Evolutionary conservation across 345 rosid species (phyloP), one percentile per base, ranked within the genome.

Genomic region (Carallia pectinifolia): DNA sequence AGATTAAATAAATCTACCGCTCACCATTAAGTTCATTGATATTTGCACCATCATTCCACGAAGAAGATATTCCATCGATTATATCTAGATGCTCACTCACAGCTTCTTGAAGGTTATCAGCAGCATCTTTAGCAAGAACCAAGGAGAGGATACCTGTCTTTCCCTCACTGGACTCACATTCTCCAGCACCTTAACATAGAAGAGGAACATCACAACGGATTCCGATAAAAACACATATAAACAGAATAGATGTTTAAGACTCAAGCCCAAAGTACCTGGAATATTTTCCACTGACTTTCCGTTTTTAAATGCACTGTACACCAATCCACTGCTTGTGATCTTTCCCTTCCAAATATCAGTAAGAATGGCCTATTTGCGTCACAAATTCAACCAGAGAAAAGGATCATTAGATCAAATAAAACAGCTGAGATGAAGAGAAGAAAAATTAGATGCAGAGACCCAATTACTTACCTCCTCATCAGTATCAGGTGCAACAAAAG

Each of bases 91-190:
- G 73, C 58, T 58, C 65, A 33, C 69, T 50, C 12, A 53, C 70
- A 70, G 62, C 75, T 70, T 78, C 81, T 61, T 71, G 72, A 50
- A 68, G 68, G 9, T 65, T 37, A 63, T 60, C 73, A 72, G 61
- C 66, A 76, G 37, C 62, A 50, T 80, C 86, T 62, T 80, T 77
- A 34, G 65, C n/a, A 17, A 53, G 39, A 48, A 68, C 62, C 2
- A 68, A 68, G 38, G 79, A 52, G n/a, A 70, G 73, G 58, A 77
- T 70, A 63, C 76, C 77, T 59, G 44, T 71, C 59, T 83, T 85
- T 68, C 74, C 89, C 50, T 74, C 94, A 56, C 60, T 66, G 70
- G 67, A 66, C 76, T 81, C 87, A 62, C 61, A 48, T 6, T 73
- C 83, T 48, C 67, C 79, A 48, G 62, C 71, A 53, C 73, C 90